phyloP scores from a whole-genome alignment of 805 yeast species.

The Yamadazyma sp. region DNA sequence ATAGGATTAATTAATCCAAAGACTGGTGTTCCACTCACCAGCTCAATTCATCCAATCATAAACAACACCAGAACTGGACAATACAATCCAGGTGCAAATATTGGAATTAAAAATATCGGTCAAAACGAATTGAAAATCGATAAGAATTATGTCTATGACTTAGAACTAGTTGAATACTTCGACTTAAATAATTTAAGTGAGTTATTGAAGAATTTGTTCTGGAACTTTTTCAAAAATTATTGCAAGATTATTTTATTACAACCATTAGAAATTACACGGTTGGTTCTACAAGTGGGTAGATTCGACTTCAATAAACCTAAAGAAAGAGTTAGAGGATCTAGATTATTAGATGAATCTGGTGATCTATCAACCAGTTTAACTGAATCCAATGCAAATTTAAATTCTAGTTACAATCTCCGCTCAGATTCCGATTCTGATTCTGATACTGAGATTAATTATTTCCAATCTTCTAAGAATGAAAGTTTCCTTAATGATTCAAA shows the following conservation, averaged over 20 bases:
- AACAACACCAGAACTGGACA: conserved; percentile 11
- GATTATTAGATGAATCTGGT: conserved; percentile 16
- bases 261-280: conserved; percentile 82
- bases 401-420: background rate
- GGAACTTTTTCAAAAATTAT: conserved; percentile 67
- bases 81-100: conserved; percentile 13
- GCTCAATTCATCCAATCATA: conserved; percentile 20
- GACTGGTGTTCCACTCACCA: conserved; percentile 34
- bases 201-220: conserved; percentile 51
- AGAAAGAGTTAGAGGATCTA: conserved; percentile 5
- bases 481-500: background rate
- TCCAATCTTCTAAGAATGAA: conserved; percentile 18
- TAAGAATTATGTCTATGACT: conserved; percentile 49
- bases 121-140: conserved; percentile 17
- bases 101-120: conserved; percentile 9
- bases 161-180: conserved; percentile 65
- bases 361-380: background rate
- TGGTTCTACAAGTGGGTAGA: conserved; percentile 77
- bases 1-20: conserved; percentile 54
- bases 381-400: conserved; percentile 1
- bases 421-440: conserved; percentile 15
- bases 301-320: conserved; percentile 33
- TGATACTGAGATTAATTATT: conserved; percentile 33
- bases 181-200: conserved; percentile 58
- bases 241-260: conserved; percentile 68